phyloP scores from a whole-genome alignment of 2,329 filamentous ascomycete genomes.

The Colletotrichum sp. region DNA sequence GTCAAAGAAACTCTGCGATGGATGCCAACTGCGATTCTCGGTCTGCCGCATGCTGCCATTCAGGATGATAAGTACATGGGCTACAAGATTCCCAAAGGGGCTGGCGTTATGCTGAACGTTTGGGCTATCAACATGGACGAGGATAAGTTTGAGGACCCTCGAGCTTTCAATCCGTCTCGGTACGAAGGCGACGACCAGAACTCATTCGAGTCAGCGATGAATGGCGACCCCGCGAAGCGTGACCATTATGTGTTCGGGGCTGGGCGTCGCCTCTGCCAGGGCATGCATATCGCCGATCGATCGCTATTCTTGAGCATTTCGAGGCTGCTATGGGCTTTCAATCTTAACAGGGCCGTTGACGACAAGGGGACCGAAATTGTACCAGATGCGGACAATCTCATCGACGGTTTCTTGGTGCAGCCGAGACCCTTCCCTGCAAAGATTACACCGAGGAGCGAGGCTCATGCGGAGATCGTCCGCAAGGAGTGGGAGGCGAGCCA shows the following conservation, averaged over 20 bases:
- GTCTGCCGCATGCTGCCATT: conserved; percentile 40
- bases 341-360: conserved; percentile 31
- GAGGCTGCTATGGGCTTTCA: conserved; percentile 59
- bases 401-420: background rate
- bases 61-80: conserved; percentile 21
- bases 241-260: conserved; percentile 35
- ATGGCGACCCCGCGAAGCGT: conserved; percentile 38
- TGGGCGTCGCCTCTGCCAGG: conserved; percentile 25
- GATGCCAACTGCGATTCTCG: conserved; percentile 44
- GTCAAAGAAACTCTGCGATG: conserved; percentile 53
- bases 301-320: conserved; percentile 52
- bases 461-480: background rate
- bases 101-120: conserved; percentile 25
- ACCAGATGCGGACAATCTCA: conserved; percentile 33
- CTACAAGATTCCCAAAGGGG: conserved; percentile 14
- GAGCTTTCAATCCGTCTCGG: conserved; percentile 46
- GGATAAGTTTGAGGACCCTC: conserved; percentile 41
- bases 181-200: conserved; percentile 31
- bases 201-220: conserved; percentile 6
- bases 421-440: conserved; percentile 7
- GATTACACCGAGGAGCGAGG: conserved; percentile 8
- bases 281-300: conserved; percentile 55
- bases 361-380: conserved; percentile 27
- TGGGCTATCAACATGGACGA: conserved; percentile 52
- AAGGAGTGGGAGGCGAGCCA: background rate